Conservation (phyloP, 2,329 filamentous ascomycete species). For the Fusarium sp. region DNA sequence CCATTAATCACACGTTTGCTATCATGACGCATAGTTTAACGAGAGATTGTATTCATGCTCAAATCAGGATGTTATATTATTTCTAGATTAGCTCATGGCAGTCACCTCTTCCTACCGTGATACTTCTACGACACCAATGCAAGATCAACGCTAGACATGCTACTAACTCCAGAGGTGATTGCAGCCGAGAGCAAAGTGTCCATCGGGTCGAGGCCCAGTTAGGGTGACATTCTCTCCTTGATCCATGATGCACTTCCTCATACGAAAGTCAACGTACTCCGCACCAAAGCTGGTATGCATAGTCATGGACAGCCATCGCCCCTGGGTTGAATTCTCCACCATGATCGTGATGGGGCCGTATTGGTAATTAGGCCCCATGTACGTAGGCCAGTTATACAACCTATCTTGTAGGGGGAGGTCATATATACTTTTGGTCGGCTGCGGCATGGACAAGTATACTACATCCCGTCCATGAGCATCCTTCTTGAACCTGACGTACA, state of each 20-base stretch:
- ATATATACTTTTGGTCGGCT: not conserved
- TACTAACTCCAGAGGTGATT: not conserved
- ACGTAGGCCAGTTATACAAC: not conserved
- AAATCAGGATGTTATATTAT: not conserved
- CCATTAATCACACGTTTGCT: not conserved
- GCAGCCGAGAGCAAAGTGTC: not conserved
- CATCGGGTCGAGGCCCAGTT: not conserved
- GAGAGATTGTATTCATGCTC: not conserved
- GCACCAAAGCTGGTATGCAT: not conserved
- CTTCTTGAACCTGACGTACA: not conserved
- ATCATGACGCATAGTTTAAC: not conserved
- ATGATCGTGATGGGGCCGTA: not conserved
- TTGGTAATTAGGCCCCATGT: not conserved
- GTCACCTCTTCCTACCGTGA: not conserved
- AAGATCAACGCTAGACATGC: not conserved
- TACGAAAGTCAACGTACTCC: not conserved
- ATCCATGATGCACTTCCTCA: not conserved
- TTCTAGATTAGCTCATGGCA: not conserved
- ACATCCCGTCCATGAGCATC: not conserved
- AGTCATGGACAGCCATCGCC: not conserved
- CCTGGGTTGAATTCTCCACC: constrained; percentile 11
- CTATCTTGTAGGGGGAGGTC: not conserved
- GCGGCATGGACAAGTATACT: not conserved
- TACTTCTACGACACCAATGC: not conserved
- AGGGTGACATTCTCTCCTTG: not conserved